These are phyloP conservation scores for Grosmannia penicillata DNA, from an alignment of 2,329 filamentous ascomycete species.

Conservation along the genomic window DNA sequence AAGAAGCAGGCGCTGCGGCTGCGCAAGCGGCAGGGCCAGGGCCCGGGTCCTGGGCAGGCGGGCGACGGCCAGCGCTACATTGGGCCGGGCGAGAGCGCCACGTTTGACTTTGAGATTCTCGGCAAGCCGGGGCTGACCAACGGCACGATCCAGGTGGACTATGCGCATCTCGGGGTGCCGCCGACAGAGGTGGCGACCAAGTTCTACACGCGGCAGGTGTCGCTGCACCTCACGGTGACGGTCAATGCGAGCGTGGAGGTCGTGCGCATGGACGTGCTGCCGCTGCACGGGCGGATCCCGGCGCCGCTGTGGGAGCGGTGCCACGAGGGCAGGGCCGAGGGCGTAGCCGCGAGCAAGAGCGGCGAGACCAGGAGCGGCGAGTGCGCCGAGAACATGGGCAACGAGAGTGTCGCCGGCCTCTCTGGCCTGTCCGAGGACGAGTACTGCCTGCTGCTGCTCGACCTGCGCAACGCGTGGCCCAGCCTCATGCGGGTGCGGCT, in stretches of 20 bases:
- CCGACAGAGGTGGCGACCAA: slow-evolving; percentile 52
- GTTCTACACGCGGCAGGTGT: slow-evolving; percentile 75
- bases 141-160: slow-evolving; percentile 72
- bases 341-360: slow-evolving; percentile 15
- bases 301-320: slow-evolving; percentile 36
- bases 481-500: slow-evolving; percentile 57
- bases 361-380: neutral
- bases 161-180: slow-evolving; percentile 61
- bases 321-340: slow-evolving; percentile 15
- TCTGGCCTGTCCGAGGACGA: no score
- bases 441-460: slow-evolving; percentile 66
- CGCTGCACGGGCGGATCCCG: slow-evolving; percentile 55
- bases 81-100: slow-evolving; percentile 48
- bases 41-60: slow-evolving; percentile 13
- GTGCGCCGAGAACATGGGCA: no score
- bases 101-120: slow-evolving; percentile 70
- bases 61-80: slow-evolving; percentile 36
- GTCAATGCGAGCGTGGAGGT: slow-evolving; percentile 87
- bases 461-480: slow-evolving; percentile 83
- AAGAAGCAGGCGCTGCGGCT: slow-evolving; percentile 55
- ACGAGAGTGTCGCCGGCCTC: no score
- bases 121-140: slow-evolving; percentile 75
- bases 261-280: slow-evolving; percentile 62
- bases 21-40: slow-evolving; percentile 27
- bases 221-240: slow-evolving; percentile 68